Evolutionary conservation across 768 basidiomycete genomes (phyloP), one percentile per base, ranked within the genome.

Genomic region (Phlebiopsis flavidoalba): DNA sequence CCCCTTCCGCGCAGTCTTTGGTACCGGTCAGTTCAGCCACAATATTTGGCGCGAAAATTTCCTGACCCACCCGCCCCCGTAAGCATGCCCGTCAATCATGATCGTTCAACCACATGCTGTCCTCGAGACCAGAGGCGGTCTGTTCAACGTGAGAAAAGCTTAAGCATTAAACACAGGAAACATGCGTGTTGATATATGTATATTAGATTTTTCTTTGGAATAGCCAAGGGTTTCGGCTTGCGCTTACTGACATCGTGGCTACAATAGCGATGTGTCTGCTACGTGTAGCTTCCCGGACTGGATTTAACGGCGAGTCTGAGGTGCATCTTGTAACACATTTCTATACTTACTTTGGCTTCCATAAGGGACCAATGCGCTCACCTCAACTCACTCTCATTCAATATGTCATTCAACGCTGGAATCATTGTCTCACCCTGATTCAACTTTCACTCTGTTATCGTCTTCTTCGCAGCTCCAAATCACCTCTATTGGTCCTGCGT

Each of bases 151-250:
- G 62, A 31, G 26, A 31, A 2, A 64, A 2, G 26, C 26, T 6
- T 31, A 31, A 31, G 26, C 26, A 2, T 31, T 31, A 31, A n/a
- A 6, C 26, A 3, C 26, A 31, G 26, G 26, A 6, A 6, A 31
- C 26, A 31, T 6, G 26, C 26, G 26, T 31, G 26, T 6, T 31
- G 6, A 31, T 31, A 6, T 6, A 31, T 31, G 26, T 31, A 31
- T 3, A 14, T 1, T 5, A 80, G 78, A 67, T 78, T 6, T n/a
- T 75, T 77, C 63, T 78, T 79, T 55, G 78, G 78, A 1, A 45
- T 81, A 2, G 75, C 77, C 1, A 79, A 79, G 65, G 79, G 76
- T 8, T 77, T 78, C 59, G 76, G 73, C n/a, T n/a, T 33, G 75
- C 78, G n/a, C 51, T 74, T 0, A 76, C 78, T 3, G 79, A 81